Evolutionary conservation across 345 rosid genomes (phyloP), one percentile per base, ranked within the genome.

Genomic region (Murraya koenigii): DNA sequence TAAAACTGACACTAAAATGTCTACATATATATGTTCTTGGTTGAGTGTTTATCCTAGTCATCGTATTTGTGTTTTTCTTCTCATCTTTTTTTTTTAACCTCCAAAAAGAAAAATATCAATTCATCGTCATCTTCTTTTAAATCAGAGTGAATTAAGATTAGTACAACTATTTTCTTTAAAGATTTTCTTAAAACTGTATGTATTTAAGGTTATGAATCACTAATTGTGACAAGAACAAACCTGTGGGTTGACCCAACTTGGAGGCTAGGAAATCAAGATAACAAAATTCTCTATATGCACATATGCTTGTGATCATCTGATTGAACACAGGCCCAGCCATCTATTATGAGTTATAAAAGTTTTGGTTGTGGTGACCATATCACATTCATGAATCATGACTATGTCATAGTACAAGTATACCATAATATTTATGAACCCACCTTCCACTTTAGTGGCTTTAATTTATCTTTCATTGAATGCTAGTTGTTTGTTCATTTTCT

Each of bases 381-480:
- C 72, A 69, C 60, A 58, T 59, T 66, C 56, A 17, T 17, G 20
- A 52, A 52, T 52, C 49, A 38, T 81, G 38, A 39, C 54, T 22
- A 11, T 44, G 56, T 19, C 22, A 52, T 19, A 52, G 56, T 52
- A 5, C 56, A 59, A 54, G 32, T 32, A 33, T 13, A 28, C 13
- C 70, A 35, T 13, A 74, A 32, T 41, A 81, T 84, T 81, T 69
- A 81, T 81, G 81, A 65, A n/a, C 61, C 66, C 65, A 41, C 15
- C 72, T 66, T 59, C 67, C 66, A 33, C 28, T 35, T 61, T 33
- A 65, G 38, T 11, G 67, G 9, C 54, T 25, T 22, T 44, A 44
- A 44, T 44, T n/a, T 66, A n/a, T 66, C 56, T 44, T 55, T 22
- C 58, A 55, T 49, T 65, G 35, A 60, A 33, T 66, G 72, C 4